Conservation (phyloP, 169 alveolate species). For the Eimeria acervulina region DNA sequence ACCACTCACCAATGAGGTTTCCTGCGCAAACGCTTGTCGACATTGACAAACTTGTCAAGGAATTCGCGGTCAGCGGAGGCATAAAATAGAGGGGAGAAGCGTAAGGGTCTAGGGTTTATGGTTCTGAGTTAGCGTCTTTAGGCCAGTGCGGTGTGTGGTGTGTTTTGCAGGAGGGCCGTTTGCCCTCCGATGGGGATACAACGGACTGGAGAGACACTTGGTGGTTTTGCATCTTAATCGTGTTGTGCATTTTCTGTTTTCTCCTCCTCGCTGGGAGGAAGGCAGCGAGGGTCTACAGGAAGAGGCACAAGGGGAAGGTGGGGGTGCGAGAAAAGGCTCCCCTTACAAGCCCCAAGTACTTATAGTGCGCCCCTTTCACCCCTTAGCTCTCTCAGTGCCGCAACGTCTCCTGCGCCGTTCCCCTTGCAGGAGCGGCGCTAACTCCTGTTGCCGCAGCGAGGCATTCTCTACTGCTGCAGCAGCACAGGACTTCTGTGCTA, state of each 20-base stretch:
- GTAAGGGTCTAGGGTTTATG: constrained; percentile 12
- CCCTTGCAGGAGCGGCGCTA: not conserved
- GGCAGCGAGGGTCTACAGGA: constrained; percentile 58
- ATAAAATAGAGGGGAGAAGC: not conserved
- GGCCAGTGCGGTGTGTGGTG: not conserved
- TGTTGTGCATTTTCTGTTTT: constrained; percentile 19
- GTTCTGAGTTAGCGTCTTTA: not conserved
- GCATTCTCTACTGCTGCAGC: not conserved
- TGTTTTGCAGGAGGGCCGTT: constrained; percentile 24
- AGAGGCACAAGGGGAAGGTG: not conserved
- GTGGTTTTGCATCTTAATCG: constrained; percentile 25
- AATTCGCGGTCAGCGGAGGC: constrained; percentile 26
- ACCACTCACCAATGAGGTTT: not conserved
- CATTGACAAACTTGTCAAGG: constrained; percentile 6
- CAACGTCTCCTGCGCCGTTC: not conserved
- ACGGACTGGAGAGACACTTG: constrained; percentile 66
- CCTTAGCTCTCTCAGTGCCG: not conserved
- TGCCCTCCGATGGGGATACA: not conserved
- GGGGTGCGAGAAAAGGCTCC: constrained; percentile 24
- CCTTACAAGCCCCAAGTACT: constrained; percentile 34
- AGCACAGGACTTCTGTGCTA: not conserved
- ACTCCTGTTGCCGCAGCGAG: not conserved
- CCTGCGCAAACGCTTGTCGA: constrained; percentile 5
- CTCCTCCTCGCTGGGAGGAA: constrained; percentile 16
- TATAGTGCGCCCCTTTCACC: not conserved